Evolutionary conservation across 2,329 filamentous ascomycete genomes (phyloP).

Genomic region (Aspergillus quadricinctus): DNA sequence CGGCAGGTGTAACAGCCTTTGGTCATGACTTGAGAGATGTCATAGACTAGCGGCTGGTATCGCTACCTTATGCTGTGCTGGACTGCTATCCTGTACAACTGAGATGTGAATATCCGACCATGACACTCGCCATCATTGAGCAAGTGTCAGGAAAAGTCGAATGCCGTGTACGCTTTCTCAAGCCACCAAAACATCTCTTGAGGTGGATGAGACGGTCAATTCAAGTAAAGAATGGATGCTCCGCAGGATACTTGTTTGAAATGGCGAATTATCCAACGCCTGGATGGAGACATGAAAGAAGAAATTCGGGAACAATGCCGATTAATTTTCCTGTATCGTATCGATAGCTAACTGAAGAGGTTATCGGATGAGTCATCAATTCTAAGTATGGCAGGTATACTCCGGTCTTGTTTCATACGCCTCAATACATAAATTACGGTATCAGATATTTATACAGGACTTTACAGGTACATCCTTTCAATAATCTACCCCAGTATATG

Average conservation of each 20-base stretch:
- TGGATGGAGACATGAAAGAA: not conserved
- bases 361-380: not conserved
- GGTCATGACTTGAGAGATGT: constrained; percentile 24
- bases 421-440: not conserved
- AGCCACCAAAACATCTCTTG: constrained; percentile 1
- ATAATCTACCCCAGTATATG: no score
- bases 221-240: not conserved
- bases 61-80: not conserved
- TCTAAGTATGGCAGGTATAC: not conserved
- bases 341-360: not conserved
- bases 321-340: not conserved
- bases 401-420: not conserved
- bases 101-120: constrained; percentile 9
- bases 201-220: not conserved
- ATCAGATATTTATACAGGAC: not conserved
- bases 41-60: not conserved
- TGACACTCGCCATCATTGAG: constrained; percentile 17
- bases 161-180: not conserved
- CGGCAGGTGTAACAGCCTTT: constrained; percentile 44
- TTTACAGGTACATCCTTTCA: no score
- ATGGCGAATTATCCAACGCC: not conserved
- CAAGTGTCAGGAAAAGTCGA: constrained; percentile 3
- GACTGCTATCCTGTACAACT: not conserved
- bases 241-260: not conserved
- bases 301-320: not conserved